Percentiles rank a stretch among this genome's conserved stretches.
Conservation (phyloP, 371 early-diverging fungal genomes). For the Capillidium heterosporum region DNA sequence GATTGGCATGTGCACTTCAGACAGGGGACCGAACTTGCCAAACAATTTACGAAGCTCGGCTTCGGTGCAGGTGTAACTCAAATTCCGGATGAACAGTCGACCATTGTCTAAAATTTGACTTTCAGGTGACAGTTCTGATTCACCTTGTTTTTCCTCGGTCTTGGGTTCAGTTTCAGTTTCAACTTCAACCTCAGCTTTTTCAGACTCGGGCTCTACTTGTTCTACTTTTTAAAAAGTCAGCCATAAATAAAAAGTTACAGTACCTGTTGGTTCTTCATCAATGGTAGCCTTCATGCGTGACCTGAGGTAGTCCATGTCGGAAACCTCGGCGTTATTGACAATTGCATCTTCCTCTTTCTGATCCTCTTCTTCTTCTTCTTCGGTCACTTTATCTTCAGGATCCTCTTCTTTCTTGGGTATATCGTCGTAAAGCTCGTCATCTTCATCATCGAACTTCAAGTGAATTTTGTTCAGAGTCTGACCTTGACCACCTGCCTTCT, state of each 20-base stretch:
- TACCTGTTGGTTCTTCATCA: not conserved
- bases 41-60: slow-evolving; percentile 66
- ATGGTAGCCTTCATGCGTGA: slow-evolving; percentile 24
- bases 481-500: slow-evolving; percentile 37
- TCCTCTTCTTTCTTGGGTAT: slow-evolving; percentile 12
- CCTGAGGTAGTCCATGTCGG: slow-evolving; percentile 50
- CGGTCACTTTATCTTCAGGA: slow-evolving; percentile 14
- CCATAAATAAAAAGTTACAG: not conserved
- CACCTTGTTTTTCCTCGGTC: slow-evolving; percentile 12
- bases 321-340: slow-evolving; percentile 11
- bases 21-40: slow-evolving; percentile 67
- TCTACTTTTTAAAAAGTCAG: slow-evolving; percentile 7
- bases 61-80: slow-evolving; percentile 75
- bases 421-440: slow-evolving; percentile 53
- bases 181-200: slow-evolving; percentile 13
- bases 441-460: slow-evolving; percentile 34
- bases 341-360: slow-evolving; percentile 8
- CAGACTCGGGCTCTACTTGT: slow-evolving; percentile 9
- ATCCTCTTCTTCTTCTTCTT: slow-evolving; percentile 15
- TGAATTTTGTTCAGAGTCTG: slow-evolving; percentile 30
- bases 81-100: slow-evolving; percentile 79
- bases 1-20: slow-evolving; percentile 88
- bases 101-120: slow-evolving; percentile 82
- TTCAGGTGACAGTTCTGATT: slow-evolving; percentile 21
- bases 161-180: slow-evolving; percentile 9